Conservation (phyloP, 2,329 filamentous ascomycete genomes). For the Hymenoscyphus infarciens region DNA sequence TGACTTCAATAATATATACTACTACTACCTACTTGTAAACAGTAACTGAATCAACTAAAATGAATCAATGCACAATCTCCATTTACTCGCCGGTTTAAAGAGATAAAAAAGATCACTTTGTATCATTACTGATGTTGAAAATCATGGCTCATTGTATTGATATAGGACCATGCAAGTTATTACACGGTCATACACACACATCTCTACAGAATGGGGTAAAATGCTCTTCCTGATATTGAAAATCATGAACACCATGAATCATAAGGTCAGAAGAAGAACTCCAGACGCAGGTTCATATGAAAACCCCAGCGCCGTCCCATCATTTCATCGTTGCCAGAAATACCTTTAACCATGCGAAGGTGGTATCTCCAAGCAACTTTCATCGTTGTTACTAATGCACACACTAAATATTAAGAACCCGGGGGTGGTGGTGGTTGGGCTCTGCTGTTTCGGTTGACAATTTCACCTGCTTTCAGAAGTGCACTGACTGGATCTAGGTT, state of each 20-base stretch:
- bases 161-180: neutral
- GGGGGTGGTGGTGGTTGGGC: slow-evolving; percentile 7
- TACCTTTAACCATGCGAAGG: slow-evolving; percentile 2
- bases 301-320: neutral
- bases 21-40: no score
- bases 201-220: neutral
- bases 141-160: slow-evolving; percentile 3
- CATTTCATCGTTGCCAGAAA: neutral
- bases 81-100: neutral
- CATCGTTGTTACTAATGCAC: neutral
- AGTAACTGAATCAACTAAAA: no score
- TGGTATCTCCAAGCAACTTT: slow-evolving; percentile 1
- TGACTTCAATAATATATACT: neutral
- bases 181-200: neutral
- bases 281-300: neutral
- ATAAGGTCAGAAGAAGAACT: neutral
- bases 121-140: neutral
- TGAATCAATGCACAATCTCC: no score
- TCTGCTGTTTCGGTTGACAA: slow-evolving; percentile 46
- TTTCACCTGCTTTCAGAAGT: slow-evolving; percentile 55
- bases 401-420: slow-evolving; percentile 10
- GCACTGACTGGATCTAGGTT: slow-evolving; percentile 57
- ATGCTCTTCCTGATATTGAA: no score
- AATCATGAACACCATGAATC: no score
- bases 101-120: neutral